phyloP scores from a whole-genome alignment of 2,329 filamentous ascomycete genomes.

The Curvularia spicifera region DNA sequence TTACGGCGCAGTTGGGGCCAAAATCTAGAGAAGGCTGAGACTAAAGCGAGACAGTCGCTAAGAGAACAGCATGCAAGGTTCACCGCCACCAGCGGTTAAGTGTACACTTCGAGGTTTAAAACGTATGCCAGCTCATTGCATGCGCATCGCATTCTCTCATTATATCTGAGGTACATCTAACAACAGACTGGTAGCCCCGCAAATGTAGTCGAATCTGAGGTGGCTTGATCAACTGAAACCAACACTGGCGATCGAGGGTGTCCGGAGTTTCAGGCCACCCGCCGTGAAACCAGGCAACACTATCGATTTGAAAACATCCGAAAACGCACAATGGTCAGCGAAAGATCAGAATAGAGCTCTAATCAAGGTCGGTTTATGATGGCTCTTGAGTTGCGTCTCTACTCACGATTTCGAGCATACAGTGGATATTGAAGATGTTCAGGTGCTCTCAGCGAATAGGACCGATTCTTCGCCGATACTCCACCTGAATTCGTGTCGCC shows the following conservation, averaged over 20 bases:
- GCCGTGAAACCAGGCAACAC: constrained; percentile 3
- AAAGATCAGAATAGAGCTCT: background rate
- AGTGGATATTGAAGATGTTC: background rate
- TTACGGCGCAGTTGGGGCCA: constrained; percentile 11
- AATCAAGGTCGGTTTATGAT: background rate
- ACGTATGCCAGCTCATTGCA: background rate
- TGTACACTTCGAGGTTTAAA: background rate
- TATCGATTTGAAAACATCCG: constrained; percentile 2
- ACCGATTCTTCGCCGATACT: background rate
- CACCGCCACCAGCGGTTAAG: constrained; percentile 6
- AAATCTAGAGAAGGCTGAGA: constrained; percentile 12
- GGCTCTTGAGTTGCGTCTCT: background rate
- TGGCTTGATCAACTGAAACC: constrained; percentile 13
- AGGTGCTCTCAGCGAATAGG: background rate
- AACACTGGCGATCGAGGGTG: constrained; percentile 5
- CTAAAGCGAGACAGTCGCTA: constrained; percentile 8
- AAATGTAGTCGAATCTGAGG: background rate
- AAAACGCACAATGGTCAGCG: background rate
- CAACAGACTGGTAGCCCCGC: background rate
- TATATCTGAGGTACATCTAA: background rate
- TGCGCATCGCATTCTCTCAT: background rate
- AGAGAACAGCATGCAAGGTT: constrained; percentile 3
- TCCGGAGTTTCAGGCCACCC: constrained; percentile 6
- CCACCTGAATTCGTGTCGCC: background rate
- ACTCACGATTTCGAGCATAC: background rate